Percentiles rank a stretch among this genome's conserved stretches.
Evolutionary conservation across 148 eudicot genomes (phyloP).

Genomic region (Rhododendron griersonianum): DNA sequence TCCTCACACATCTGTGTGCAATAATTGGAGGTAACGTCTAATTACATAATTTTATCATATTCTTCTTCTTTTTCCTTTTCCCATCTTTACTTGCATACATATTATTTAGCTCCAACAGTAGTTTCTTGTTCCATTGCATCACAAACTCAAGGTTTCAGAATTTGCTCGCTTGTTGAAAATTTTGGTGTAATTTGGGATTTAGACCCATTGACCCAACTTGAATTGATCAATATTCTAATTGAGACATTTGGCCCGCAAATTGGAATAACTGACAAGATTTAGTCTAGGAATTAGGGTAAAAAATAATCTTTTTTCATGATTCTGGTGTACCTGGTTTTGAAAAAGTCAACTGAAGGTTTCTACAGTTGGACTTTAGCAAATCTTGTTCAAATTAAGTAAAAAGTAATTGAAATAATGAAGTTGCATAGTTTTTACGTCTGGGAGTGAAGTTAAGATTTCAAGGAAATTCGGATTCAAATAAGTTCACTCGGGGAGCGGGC

Average conservation of each 20-base stretch:
- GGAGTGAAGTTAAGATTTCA: neutral
- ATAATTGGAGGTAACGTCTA: slow-evolving; percentile 69
- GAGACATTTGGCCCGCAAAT: neutral
- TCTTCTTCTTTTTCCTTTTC: neutral
- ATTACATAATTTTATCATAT: neutral
- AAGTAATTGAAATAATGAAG: neutral
- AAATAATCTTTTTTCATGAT: neutral
- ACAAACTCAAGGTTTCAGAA: neutral
- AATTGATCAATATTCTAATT: neutral
- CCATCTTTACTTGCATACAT: neutral
- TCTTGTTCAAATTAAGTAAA: neutral
- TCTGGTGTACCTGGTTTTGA: neutral
- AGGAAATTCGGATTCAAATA: neutral
- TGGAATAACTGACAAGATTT: neutral
- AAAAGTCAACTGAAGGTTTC: neutral
- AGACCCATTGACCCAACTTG: neutral
- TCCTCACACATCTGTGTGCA: slow-evolving; percentile 84
- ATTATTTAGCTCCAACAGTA: neutral
- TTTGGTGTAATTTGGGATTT: neutral
- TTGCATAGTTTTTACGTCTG: neutral
- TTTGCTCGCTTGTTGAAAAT: neutral
- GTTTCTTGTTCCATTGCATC: neutral
- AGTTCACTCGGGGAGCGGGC: neutral
- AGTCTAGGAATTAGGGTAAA: neutral
- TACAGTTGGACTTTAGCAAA: neutral